Conservation (phyloP, 2,329 filamentous ascomycete genomes). For the Plenodomus lindquistii region DNA sequence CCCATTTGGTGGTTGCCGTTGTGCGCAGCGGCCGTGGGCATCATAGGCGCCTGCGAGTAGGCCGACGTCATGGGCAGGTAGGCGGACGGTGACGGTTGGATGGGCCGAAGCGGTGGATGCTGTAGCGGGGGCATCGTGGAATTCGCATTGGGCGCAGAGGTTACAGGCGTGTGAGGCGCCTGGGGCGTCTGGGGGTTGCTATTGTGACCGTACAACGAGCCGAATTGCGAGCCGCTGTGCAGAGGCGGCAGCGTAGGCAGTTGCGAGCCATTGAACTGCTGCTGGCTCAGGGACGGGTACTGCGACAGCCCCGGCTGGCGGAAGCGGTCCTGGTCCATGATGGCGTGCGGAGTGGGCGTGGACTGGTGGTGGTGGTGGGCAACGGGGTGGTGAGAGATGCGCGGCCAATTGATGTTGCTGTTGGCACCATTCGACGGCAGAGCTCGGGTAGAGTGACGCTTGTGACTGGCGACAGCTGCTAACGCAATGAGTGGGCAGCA, state of each 20-base stretch:
- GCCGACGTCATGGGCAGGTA: conserved; percentile 40
- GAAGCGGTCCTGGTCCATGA: conserved; percentile 44
- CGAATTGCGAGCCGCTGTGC: conserved; percentile 35
- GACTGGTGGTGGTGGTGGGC: conserved; percentile 9
- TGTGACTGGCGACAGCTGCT: conserved; percentile 24
- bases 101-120: conserved; percentile 43
- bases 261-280: conserved; percentile 36
- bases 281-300: conserved; percentile 38
- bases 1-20: conserved; percentile 38
- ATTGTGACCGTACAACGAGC: conserved; percentile 41
- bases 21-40: conserved; percentile 40
- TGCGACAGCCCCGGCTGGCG: conserved; percentile 40
- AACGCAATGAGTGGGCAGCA: conserved; percentile 29
- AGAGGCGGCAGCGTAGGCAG: conserved; percentile 43
- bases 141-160: conserved; percentile 34
- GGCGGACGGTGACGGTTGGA: conserved; percentile 43
- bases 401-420: conserved; percentile 38
- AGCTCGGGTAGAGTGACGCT: conserved; percentile 23
- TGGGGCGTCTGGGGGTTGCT: conserved; percentile 46
- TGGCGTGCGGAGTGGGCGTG: conserved; percentile 17
- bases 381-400: conserved; percentile 23
- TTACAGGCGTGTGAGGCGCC: conserved; percentile 41
- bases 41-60: conserved; percentile 41
- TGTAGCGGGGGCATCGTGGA: conserved; percentile 41
- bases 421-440: conserved; percentile 41